Percentiles rank a stretch among this genome's conserved stretches.
phyloP scores from a whole-genome alignment of 169 alveolate genomes.

The Eimeria falciformis region DNA sequence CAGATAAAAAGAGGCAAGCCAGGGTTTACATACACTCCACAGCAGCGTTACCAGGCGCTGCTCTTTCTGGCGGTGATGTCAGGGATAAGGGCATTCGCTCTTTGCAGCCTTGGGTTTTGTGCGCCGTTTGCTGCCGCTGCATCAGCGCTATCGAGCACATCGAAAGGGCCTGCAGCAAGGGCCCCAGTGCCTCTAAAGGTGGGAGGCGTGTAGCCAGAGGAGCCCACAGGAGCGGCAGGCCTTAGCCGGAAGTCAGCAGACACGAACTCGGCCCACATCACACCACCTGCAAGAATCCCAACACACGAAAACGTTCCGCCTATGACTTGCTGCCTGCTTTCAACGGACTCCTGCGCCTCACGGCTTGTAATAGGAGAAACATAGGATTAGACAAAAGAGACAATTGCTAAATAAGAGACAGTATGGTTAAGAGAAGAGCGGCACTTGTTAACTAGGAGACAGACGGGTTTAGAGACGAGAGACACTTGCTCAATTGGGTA shows the following conservation, averaged over 20 bases:
- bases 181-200: neutral
- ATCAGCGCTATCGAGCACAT: slow-evolving; percentile 33
- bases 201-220: slow-evolving; percentile 17
- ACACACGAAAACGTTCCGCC: no score
- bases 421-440: no score
- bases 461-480: no score
- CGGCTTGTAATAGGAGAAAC: no score
- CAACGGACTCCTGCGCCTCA: no score
- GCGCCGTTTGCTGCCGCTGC: slow-evolving; percentile 42
- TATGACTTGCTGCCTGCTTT: no score
- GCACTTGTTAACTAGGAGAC: no score
- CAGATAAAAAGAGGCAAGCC: neutral
- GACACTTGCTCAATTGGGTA: no score
- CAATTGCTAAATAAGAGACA: no score
- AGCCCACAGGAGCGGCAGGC: slow-evolving; percentile 20
- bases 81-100: slow-evolving; percentile 5
- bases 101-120: neutral
- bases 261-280: slow-evolving; percentile 14
- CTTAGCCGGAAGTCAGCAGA: neutral
- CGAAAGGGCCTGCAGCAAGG: neutral
- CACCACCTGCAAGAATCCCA: slow-evolving; percentile 9
- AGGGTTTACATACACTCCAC: no score
- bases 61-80: slow-evolving; percentile 24
- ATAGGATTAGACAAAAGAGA: no score
- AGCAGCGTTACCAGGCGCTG: slow-evolving; percentile 6